A percentile compares a stretch with the other conserved stretches of the same genome.
Conservation (phyloP, 495 filamentous ascomycete species). For the Cladorrhinum samala region DNA sequence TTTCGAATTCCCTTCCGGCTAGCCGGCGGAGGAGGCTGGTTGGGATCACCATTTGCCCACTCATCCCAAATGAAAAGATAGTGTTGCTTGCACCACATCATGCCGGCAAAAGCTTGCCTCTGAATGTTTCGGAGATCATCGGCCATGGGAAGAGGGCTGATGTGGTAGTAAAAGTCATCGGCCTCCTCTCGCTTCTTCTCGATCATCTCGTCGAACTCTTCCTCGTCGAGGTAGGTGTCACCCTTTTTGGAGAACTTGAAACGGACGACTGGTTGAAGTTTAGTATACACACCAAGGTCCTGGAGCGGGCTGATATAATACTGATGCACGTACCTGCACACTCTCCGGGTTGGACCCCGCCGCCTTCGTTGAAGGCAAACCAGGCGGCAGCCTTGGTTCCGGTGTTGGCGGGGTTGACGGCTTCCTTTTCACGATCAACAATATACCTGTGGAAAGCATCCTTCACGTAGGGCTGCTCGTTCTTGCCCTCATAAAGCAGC, state of each 20-base stretch:
- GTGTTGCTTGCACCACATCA: constrained; percentile 97
- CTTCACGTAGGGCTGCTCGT: constrained; percentile 80
- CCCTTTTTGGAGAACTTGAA: constrained; percentile 75
- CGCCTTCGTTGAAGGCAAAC: constrained; percentile 85
- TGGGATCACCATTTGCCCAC: constrained; percentile 78
- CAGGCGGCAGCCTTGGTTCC: constrained; percentile 90
- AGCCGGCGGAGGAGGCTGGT: constrained; percentile 72
- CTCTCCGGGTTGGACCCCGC: constrained; percentile 79
- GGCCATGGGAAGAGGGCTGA: constrained; percentile 89
- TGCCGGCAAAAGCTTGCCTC: constrained; percentile 85
- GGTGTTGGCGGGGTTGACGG: constrained; percentile 69
- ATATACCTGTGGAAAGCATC: constrained; percentile 91
- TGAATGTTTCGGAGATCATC: constrained; percentile 95
- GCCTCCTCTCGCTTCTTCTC: constrained; percentile 80
- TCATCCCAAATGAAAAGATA: constrained; percentile 97
- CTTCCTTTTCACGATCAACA: constrained; percentile 70
- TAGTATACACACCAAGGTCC: neutral
- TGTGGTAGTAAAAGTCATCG: constrained; percentile 90
- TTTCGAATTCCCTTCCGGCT: constrained; percentile 78
- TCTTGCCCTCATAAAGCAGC: constrained; percentile 66
- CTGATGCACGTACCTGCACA: constrained; percentile 54
- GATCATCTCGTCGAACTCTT: constrained; percentile 84
- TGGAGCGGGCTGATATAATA: neutral
- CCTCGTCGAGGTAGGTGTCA: constrained; percentile 79
- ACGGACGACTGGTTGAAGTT: constrained; percentile 60